Conservation (phyloP, 2,329 filamentous ascomycete genomes). For the Cordyceps tenuipes region DNA sequence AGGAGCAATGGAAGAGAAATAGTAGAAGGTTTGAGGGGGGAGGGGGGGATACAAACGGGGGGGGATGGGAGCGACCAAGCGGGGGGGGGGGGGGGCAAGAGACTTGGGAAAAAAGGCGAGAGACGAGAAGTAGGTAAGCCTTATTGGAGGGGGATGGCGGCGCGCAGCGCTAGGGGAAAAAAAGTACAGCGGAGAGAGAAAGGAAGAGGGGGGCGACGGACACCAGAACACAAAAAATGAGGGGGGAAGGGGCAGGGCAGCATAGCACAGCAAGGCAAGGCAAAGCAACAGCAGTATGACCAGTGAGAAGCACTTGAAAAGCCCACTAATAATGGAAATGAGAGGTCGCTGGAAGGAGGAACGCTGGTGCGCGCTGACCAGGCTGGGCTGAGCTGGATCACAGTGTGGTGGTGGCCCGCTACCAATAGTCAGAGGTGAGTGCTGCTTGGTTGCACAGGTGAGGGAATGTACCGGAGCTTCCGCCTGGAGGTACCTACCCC, state of each 20-base stretch:
- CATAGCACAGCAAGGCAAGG: not conserved
- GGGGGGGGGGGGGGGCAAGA: constrained; percentile 6
- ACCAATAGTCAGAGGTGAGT: not conserved
- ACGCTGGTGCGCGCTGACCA: not conserved
- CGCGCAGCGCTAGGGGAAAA: not conserved
- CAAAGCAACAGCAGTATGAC: not conserved
- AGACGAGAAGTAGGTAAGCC: not conserved
- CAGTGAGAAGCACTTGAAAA: not conserved
- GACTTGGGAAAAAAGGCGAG: constrained; percentile 5
- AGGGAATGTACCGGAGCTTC: constrained; percentile 1
- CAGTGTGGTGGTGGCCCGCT: not conserved
- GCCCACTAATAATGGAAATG: not conserved
- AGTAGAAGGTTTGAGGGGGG: constrained; percentile 11
- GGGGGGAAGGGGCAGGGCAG: not conserved
- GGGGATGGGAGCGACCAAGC: constrained; percentile 2
- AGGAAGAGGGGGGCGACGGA: constrained; percentile 3
- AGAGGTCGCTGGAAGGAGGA: not conserved
- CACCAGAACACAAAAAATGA: not conserved
- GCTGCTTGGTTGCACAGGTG: not conserved
- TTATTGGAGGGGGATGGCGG: not conserved
- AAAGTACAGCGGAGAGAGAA: not conserved
- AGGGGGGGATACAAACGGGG: not conserved
- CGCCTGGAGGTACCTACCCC: constrained; percentile 6
- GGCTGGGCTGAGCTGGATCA: not conserved
- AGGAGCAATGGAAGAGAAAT: constrained; percentile 8